Conservation (phyloP, 257 asterid species). For the Cynanchum wilfordii region DNA sequence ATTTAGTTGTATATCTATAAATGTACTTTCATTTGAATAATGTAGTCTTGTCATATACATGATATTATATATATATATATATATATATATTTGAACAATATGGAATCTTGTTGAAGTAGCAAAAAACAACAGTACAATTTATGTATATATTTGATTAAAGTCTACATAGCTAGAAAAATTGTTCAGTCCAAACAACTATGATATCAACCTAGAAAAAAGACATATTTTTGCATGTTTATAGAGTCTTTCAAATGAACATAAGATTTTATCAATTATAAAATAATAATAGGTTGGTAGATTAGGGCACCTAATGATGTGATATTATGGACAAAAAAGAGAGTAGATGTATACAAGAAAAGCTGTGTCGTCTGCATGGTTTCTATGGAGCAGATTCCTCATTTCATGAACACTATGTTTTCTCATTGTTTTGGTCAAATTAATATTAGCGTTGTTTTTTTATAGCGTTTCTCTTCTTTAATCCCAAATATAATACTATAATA, state of each 20-base stretch:
- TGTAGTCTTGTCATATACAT: no score
- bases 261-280: not conserved
- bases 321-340: not conserved
- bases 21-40: no score
- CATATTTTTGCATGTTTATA: not conserved
- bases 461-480: not conserved
- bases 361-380: constrained; percentile 24
- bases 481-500: not conserved
- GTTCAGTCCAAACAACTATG: not conserved
- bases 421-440: constrained; percentile 22
- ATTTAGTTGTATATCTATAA: no score
- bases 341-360: not conserved
- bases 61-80: no score
- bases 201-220: not conserved
- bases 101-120: no score
- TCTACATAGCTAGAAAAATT: no score
- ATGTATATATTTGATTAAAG: no score
- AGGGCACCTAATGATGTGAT: not conserved
- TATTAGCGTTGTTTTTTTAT: constrained; percentile 13
- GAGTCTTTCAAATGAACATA: not conserved
- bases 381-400: constrained; percentile 30
- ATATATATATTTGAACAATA: no score
- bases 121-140: no score
- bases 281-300: not conserved
- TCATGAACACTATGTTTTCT: constrained; percentile 28